Evolutionary conservation across 2,329 filamentous ascomycete genomes (phyloP), one percentile per base, ranked within the genome.

Genomic region (Fusarium sp.): DNA sequence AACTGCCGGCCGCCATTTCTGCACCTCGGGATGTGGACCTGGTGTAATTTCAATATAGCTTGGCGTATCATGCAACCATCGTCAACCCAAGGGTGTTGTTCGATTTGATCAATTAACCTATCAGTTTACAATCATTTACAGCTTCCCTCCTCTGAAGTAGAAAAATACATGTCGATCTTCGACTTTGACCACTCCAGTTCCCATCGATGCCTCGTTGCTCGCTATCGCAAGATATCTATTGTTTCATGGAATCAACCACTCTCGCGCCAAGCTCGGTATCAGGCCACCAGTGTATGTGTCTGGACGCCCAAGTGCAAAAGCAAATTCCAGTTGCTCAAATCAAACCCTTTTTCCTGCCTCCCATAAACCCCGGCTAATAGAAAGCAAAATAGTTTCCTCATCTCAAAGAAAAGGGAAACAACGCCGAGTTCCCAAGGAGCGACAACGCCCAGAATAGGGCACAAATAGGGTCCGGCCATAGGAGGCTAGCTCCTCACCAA

Each of bases 291-390:
- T 53, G 45, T 64, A 52, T 70, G 43, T 55, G 36, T 57, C 50
- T 57, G 51, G 59, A 49, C 39, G 17, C 67, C 63, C 28, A 57
- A 34, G 56, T 60, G 67, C 54, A 70, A 70, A 70, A 70, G 67
- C 63, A 70, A 69, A 52, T 69, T 58, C 66, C 64, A 72, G 67
- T 69, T 62, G 63, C 63, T 69, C 62, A 74, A 73, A 73, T 70
- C 70, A 74, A 74, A 65, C 57, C 67, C 58, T 71, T 74, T 74
- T 74, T 46, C 60, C 57, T 58, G 50, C 50, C 54, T 55, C 57
- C 69, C 60, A 67, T 62, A 69, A 71, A 71, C 72, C 67, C 63
- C 49, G 49, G 63, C 70, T 65, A 62, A 62, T 55, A 61, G 70
- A 73, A 72, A 58, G 47, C 57, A 69, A 61, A 65, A 60, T 56